Conservation (phyloP, 352 stramenopile genomes). For the Phytopythium boreale region DNA sequence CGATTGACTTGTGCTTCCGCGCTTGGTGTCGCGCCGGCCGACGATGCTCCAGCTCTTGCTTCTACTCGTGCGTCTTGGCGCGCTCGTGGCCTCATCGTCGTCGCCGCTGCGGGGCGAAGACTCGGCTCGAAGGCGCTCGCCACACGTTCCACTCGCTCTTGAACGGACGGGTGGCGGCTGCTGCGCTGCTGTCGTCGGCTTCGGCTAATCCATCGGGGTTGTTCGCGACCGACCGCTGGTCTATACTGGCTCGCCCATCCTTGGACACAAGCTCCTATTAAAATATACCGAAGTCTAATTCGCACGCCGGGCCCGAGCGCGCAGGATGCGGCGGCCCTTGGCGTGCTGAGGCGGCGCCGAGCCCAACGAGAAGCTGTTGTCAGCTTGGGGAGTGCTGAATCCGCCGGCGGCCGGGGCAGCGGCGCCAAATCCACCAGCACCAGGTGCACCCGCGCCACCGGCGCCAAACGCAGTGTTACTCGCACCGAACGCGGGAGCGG, state of each 20-base stretch:
- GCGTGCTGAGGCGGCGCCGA: conserved; percentile 36
- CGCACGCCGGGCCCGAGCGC: conserved; percentile 27
- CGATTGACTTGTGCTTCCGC: not conserved
- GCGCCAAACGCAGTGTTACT: not conserved
- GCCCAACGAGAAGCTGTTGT: conserved; percentile 71
- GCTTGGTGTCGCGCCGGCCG: not conserved
- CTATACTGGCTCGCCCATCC: not conserved
- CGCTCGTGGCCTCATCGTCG: conserved; percentile 12
- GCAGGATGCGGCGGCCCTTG: conserved; percentile 66
- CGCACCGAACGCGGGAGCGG: conserved; percentile 17
- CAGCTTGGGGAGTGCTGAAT: conserved; percentile 32
- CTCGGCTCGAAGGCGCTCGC: not conserved
- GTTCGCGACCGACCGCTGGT: not conserved
- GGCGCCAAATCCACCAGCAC: conserved; percentile 20
- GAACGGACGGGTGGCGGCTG: not conserved
- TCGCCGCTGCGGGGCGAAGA: conserved; percentile 3
- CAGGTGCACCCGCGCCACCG: conserved; percentile 6
- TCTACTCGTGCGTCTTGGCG: conserved; percentile 1
- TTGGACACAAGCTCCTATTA: not conserved
- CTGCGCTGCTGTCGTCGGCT: not conserved
- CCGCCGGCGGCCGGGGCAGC: conserved; percentile 17
- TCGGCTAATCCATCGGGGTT: not conserved
- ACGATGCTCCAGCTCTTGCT: not conserved
- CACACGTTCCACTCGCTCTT: not conserved
- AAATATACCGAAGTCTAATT: not conserved